Evolutionary conservation across 2,329 filamentous ascomycete species (phyloP), one percentile per base, ranked within the genome.

Genomic region (Zymoseptoria pseudotritici): DNA sequence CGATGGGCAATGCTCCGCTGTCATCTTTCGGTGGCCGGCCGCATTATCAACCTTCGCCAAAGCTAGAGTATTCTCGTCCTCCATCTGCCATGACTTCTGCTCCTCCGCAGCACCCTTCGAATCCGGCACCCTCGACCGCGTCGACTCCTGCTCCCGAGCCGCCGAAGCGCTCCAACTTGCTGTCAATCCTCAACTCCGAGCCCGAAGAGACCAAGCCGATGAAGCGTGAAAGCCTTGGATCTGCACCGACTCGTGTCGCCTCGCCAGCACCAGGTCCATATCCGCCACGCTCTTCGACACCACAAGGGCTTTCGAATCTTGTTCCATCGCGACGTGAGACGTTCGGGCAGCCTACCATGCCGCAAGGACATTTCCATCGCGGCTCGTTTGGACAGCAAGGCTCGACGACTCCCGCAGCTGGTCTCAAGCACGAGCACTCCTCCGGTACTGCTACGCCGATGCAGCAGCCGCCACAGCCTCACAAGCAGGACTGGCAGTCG

Each of bases 91-190:
- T 65, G 9, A 61, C 59, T 24, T 55, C 61, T n/a, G 61, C 62
- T 21, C 62, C 58, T 9, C 57, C 62, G 10, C 62, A 65, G n/a
- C 57, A 61, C 13, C 58, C 65, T 19, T 60, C 66, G 26, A 56
- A 65, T n/a, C 63, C 67, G 24, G 69, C 63, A 20, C 62, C 63
- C 5, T 55, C 65, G 5, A 61, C 67, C n/a, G 62, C 64, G 11
- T 59, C 66, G n/a, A 64, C 63, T 13, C 66, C 69, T 17, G 63
- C 68, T 26, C 65, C 68, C 17, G 71, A 72, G 54, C 68, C 71
- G 10, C 72, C 72, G 2, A 75, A 74, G 65, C 69, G 72, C 13
- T 74, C 73, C 5, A 75, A 74, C 58, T 50, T 75, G 55, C 62
- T 70, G 50, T 70, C 68, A 2, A 66, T 75, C 4, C 62, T 75